phyloP scores from a whole-genome alignment of 2,329 filamentous ascomycete genomes.

The Colletotrichum sp. region DNA sequence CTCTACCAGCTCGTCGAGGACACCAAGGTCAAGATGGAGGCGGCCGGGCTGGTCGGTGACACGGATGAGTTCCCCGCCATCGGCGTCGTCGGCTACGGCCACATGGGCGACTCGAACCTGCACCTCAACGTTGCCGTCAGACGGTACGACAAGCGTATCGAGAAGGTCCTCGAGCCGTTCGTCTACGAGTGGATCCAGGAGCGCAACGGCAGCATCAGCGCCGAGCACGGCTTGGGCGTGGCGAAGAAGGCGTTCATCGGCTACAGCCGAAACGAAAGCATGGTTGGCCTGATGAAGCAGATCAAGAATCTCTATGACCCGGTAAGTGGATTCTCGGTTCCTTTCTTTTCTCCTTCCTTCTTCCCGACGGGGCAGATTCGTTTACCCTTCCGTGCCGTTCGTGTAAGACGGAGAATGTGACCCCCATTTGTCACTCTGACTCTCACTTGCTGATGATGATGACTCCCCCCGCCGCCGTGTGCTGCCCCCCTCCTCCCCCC shows the following conservation, averaged over 20 bases:
- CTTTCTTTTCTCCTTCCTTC: neutral
- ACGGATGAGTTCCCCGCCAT: conserved; percentile 79
- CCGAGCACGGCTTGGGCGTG: conserved; percentile 91
- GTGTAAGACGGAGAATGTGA: neutral
- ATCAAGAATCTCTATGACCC: conserved; percentile 95
- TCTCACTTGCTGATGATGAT: neutral
- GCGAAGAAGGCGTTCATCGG: conserved; percentile 96
- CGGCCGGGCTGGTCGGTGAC: conserved; percentile 79
- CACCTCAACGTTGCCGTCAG: conserved; percentile 90
- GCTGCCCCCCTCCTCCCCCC: neutral
- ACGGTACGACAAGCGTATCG: conserved; percentile 84
- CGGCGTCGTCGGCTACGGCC: conserved; percentile 93
- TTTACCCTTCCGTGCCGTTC: conserved; percentile 1
- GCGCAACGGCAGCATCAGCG: conserved; percentile 90
- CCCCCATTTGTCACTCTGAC: neutral
- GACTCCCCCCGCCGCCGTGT: neutral
- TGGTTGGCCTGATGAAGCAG: conserved; percentile 91
- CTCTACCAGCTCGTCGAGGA: conserved; percentile 92
- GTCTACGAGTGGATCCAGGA: conserved; percentile 97
- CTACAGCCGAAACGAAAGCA: conserved; percentile 88
- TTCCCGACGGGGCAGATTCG: neutral
- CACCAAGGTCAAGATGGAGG: conserved; percentile 71
- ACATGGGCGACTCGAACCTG: conserved; percentile 97
- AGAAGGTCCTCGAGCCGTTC: conserved; percentile 88
- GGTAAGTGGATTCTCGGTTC: conserved; percentile 59